Evolutionary conservation across 257 asterid genomes (phyloP), one percentile per base, ranked within the genome.

Genomic region (Solanum sejunctum): DNA sequence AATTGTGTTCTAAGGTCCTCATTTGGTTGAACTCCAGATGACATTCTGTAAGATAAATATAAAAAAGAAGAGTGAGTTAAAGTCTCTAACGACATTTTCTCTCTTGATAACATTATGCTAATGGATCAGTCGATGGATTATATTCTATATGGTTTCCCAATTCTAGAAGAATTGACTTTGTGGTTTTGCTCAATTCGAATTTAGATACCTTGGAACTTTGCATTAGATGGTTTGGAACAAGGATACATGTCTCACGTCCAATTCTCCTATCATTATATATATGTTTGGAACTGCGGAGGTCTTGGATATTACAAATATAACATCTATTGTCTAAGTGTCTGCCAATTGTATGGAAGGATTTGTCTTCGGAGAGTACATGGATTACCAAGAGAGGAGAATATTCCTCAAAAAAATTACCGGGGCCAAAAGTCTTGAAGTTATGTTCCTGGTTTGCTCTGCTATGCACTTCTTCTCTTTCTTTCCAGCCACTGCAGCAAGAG

Each of bases 71-170:
- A 84, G 86, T 43, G 23, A 23, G 47, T 41, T 85, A 82, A 81
- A 81, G 54, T 79, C 80, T 5, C 85, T 89, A 36, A 85, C 57
- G 28, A 41, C 69, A 71, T 61, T 87, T 72, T 51, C 9, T 51
- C 9, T 28, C 86, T 89, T 2, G 20, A 67, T 21, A 63, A 32
- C 8, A 66, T 87, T 77, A 73, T 83, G 49, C 52, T 18, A 17
- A 69, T 69, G 26, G 26, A 69, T 17, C 47, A 69, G n/a, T 69
- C 78, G 17, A 69, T 69, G 52, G 47, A 69, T 69, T 69, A 5
- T 18, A 69, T 89, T 47, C 54, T 85, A 64, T 55, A 55, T 52
- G 91, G 90, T 47, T 85, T 86, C 56, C 88, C 91, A 18, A 21
- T 21, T 1, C 85, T 87, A 71, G 90, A 87, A 84, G 85, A 87